Conservation (phyloP, 345 rosid genomes). For the Citrus australasica region DNA sequence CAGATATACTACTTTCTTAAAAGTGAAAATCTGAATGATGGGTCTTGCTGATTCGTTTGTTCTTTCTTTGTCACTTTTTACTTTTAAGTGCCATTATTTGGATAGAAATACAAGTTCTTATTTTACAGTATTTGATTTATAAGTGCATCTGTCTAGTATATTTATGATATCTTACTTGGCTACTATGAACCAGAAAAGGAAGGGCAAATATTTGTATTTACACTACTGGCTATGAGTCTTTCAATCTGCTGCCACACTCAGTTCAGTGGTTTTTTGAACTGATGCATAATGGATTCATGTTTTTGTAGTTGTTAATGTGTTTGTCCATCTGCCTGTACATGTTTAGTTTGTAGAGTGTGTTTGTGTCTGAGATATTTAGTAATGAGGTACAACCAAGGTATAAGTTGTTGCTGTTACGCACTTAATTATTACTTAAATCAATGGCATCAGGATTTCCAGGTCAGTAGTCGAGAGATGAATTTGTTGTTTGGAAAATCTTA, state of each 20-base stretch:
- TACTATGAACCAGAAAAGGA: background rate
- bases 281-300: background rate
- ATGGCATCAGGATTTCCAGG: background rate
- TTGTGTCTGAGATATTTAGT: background rate
- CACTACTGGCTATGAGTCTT: background rate
- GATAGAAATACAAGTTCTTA: background rate
- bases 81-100: background rate
- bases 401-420: background rate
- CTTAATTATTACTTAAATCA: background rate
- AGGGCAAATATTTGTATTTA: background rate
- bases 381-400: background rate
- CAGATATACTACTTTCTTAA: background rate
- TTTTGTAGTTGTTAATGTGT: background rate
- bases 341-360: background rate
- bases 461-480: background rate
- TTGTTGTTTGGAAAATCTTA: background rate
- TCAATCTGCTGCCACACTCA: background rate
- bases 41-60: background rate
- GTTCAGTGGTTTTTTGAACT: background rate
- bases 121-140: background rate
- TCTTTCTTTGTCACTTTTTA: background rate
- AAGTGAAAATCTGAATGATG: background rate
- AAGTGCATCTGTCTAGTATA: background rate
- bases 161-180: background rate
- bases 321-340: background rate